Evolutionary conservation across 2,329 filamentous ascomycete species (phyloP).

Genomic region (Fusarium drepaniforme): DNA sequence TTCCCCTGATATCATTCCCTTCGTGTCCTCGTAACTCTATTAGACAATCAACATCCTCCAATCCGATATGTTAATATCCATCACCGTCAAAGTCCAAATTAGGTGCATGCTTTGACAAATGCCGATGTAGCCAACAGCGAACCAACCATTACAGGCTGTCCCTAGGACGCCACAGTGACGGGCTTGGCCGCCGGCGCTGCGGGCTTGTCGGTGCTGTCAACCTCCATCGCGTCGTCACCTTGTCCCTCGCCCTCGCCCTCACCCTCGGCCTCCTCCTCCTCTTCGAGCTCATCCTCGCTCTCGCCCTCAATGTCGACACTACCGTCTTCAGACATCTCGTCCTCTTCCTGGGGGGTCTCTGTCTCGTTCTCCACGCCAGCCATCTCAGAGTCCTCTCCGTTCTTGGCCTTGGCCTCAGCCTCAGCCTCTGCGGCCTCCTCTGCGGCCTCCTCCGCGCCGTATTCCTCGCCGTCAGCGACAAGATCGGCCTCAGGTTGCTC

Average conservation of each 20-base stretch:
- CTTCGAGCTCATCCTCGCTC: constrained; percentile 78
- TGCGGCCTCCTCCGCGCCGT: constrained; percentile 90
- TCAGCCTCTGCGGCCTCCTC: constrained; percentile 72
- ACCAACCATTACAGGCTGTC: neutral
- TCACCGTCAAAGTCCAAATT: constrained; percentile 31
- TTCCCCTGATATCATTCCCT: constrained; percentile 45
- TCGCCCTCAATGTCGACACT: constrained; percentile 85
- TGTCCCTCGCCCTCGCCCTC: constrained; percentile 47
- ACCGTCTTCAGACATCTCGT: constrained; percentile 77
- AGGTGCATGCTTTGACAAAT: constrained; percentile 28
- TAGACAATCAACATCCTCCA: constrained; percentile 37
- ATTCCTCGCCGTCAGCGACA: constrained; percentile 85
- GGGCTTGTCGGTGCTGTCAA: constrained; percentile 57
- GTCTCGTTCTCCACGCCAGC: constrained; percentile 71
- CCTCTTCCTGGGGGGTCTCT: constrained; percentile 68
- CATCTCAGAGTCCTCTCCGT: constrained; percentile 81
- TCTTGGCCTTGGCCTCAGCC: constrained; percentile 58
- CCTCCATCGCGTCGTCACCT: constrained; percentile 63
- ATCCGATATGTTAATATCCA: constrained; percentile 31
- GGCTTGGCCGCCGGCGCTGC: constrained; percentile 49
- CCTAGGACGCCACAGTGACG: constrained; percentile 51
- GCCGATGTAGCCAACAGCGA: constrained; percentile 28
- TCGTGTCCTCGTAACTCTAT: constrained; percentile 49
- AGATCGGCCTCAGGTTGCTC: constrained; percentile 97
- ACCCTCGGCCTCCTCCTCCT: constrained; percentile 61